Evolutionary conservation across 345 rosid genomes (phyloP).

Genomic region (Corchorus olitorius): DNA sequence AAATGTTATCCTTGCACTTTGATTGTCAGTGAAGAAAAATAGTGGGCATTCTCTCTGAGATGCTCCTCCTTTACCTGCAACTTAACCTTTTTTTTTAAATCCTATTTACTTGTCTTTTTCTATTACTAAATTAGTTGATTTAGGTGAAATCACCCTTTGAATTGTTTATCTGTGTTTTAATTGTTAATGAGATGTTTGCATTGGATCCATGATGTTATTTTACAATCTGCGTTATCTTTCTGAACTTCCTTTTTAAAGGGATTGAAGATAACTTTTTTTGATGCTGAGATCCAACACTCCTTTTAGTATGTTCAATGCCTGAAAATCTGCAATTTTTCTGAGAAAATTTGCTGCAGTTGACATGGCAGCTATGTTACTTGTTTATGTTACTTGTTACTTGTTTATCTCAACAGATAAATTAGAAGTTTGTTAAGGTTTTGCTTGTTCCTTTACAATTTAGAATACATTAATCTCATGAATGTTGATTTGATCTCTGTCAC

Average conservation of each 20-base stretch:
- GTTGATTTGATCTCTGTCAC: too few species aligned
- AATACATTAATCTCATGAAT: too few species aligned
- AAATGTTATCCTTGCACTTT: constrained; percentile 72
- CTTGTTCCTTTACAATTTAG: too few species aligned
- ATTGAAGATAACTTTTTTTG: neutral
- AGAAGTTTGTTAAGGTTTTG: neutral
- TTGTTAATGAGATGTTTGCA: neutral
- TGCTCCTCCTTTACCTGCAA: constrained; percentile 19
- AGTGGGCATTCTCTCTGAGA: constrained; percentile 49
- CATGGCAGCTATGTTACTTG: neutral
- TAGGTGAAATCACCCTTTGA: neutral
- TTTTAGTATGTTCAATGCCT: neutral
- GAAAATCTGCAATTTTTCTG: neutral
- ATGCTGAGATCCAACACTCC: constrained; percentile 3
- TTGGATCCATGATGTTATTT: constrained; percentile 14
- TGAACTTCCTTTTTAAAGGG: neutral
- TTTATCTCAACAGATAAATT: too few species aligned
- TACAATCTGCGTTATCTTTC: constrained; percentile 22
- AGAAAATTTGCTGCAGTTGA: neutral
- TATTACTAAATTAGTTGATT: neutral
- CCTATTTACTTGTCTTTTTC: too few species aligned
- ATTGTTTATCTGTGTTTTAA: neutral
- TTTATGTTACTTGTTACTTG: too few species aligned
- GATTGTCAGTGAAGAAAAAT: constrained; percentile 59
- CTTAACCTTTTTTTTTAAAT: too few species aligned